Conservation (phyloP, 805 yeast species). For the Wickerhamiella cacticola region DNA sequence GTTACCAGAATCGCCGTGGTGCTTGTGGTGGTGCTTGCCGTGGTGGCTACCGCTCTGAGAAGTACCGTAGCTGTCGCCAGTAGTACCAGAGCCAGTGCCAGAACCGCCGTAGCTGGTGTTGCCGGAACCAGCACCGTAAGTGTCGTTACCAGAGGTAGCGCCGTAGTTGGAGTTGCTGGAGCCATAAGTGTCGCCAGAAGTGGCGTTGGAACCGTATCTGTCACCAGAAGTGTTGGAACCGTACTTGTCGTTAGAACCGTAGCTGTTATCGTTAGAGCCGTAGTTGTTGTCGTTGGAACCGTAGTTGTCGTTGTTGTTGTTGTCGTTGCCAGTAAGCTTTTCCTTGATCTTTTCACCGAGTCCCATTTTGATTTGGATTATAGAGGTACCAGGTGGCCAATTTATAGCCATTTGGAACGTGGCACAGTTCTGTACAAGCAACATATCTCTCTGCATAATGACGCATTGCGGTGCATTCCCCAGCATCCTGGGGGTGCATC, state of each 20-base stretch:
- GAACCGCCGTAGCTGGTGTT: conserved; percentile 2
- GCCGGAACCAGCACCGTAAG: not conserved
- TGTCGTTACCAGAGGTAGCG: not conserved
- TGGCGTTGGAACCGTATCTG: not conserved
- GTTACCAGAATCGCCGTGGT: not conserved
- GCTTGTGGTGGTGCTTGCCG: not conserved
- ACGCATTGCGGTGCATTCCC: conserved; percentile 1
- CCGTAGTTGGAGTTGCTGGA: not conserved
- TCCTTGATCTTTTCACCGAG: conserved; percentile 11
- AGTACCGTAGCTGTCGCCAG: not conserved
- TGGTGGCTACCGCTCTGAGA: not conserved
- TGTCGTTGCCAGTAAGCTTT: conserved; percentile 6
- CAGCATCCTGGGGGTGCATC: not conserved
- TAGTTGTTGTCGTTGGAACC: not conserved
- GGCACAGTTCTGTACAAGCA: conserved; percentile 3
- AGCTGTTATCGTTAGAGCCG: not conserved
- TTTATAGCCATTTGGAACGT: not conserved
- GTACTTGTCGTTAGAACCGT: conserved; percentile 2
- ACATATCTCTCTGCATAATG: not conserved
- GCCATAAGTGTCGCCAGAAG: conserved; percentile 5
- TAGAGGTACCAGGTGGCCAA: not conserved
- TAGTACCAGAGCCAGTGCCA: not conserved
- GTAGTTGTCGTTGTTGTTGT: conserved; percentile 4
- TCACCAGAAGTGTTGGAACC: not conserved
- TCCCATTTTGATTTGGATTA: conserved; percentile 3